Conservation (phyloP, 768 basidiomycete species). For the Dentipellis sp. region DNA sequence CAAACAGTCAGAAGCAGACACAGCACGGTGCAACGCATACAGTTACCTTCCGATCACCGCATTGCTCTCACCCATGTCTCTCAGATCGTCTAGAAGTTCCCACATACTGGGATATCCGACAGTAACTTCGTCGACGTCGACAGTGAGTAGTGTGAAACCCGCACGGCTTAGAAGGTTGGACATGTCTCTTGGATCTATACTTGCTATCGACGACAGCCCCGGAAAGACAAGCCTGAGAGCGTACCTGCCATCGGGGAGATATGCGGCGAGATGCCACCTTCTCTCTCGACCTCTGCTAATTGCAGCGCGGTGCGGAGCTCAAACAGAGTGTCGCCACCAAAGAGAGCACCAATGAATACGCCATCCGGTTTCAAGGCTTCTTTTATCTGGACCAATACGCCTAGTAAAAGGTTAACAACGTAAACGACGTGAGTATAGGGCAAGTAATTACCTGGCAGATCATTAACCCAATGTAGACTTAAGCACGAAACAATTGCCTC, state of each 20-base stretch:
- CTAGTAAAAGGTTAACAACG: conserved; percentile 27
- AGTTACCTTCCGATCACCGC: conserved; percentile 76
- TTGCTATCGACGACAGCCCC: neutral
- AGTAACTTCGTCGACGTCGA: conserved; percentile 90
- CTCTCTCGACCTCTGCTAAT: conserved; percentile 85
- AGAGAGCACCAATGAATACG: conserved; percentile 87
- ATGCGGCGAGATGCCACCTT: conserved; percentile 95
- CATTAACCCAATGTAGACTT: conserved; percentile 95
- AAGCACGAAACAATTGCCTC: conserved; percentile 91
- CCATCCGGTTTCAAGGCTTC: conserved; percentile 85
- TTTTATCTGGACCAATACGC: conserved; percentile 77
- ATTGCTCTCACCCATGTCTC: conserved; percentile 94
- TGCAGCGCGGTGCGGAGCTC: conserved; percentile 91
- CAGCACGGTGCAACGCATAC: neutral
- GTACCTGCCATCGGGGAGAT: conserved; percentile 96
- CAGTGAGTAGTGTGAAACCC: conserved; percentile 88
- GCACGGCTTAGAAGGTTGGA: conserved; percentile 89
- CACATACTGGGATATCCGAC: conserved; percentile 92
- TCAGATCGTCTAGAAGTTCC: conserved; percentile 91
- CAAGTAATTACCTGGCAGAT: conserved; percentile 68
- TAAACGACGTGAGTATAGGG: neutral
- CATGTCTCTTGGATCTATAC: conserved; percentile 79
- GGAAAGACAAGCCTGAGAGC: neutral
- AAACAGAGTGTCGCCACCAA: conserved; percentile 94
- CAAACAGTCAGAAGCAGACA: neutral